Percentiles rank a stretch among this genome's conserved stretches.
Evolutionary conservation across 257 asterid species (phyloP).

Genomic region (Rehmannia glutinosa): DNA sequence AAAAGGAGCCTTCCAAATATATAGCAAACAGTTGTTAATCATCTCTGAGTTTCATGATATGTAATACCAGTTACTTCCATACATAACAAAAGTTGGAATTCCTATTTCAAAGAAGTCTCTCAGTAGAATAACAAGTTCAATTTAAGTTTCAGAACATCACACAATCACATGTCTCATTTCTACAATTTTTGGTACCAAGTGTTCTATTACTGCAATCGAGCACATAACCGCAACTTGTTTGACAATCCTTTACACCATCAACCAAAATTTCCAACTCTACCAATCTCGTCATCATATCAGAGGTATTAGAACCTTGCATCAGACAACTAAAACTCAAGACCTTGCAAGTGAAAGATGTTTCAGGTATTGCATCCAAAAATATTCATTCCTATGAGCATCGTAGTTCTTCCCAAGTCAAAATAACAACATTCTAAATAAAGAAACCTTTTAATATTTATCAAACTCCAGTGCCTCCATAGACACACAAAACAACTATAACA

Average conservation of each 20-base stretch:
- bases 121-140: background rate
- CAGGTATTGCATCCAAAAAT: background rate
- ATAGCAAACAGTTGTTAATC: background rate
- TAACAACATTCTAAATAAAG: background rate
- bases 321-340: conserved; percentile 11
- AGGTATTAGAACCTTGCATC: background rate
- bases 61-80: background rate
- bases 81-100: background rate
- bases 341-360: background rate
- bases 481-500: background rate
- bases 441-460: background rate
- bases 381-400: background rate
- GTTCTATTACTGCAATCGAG: too few relatives aligned
- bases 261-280: background rate
- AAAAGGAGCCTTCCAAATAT: background rate
- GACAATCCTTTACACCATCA: too few relatives aligned
- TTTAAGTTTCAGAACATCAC: conserved; percentile 1
- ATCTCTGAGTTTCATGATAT: background rate
- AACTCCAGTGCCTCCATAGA: background rate
- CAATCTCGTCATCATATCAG: background rate
- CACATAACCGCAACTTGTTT: too few relatives aligned
- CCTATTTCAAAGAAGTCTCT: background rate
- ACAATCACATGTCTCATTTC: background rate
- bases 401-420: conserved; percentile 1
- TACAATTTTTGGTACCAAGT: background rate